Evolutionary conservation across 495 filamentous ascomycete species (phyloP).

Genomic region (Podospora fimiseda): DNA sequence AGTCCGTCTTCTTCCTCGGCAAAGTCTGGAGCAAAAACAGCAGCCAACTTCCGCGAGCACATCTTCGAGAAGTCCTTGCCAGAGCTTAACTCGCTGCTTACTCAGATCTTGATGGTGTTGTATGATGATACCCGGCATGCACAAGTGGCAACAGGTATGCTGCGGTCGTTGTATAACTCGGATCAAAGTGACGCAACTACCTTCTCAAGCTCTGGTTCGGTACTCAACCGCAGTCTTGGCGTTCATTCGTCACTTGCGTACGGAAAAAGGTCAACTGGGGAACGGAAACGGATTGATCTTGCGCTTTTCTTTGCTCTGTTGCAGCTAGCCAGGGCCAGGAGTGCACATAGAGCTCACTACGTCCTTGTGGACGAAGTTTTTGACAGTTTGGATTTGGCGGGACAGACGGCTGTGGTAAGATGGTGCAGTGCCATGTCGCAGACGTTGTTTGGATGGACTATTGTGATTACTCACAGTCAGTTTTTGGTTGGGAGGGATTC

Average conservation of each 20-base stretch:
- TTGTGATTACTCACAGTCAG: neutral
- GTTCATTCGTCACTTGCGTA: slow-evolving; percentile 17
- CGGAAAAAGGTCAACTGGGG: slow-evolving; percentile 28
- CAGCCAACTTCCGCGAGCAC: slow-evolving; percentile 1
- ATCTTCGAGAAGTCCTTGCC: slow-evolving; percentile 9
- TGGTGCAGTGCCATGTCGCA: slow-evolving; percentile 8
- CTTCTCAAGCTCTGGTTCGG: neutral
- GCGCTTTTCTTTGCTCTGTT: slow-evolving; percentile 31
- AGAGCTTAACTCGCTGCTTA: slow-evolving; percentile 26
- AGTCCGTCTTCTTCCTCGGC: neutral
- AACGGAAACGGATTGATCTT: slow-evolving; percentile 31
- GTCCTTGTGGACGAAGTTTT: slow-evolving; percentile 32
- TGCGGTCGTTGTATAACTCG: slow-evolving; percentile 14
- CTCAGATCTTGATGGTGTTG: slow-evolving; percentile 21
- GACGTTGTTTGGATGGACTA: neutral
- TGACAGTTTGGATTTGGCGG: slow-evolving; percentile 24
- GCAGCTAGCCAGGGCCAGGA: slow-evolving; percentile 21
- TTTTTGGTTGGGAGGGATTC: neutral
- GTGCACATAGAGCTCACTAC: slow-evolving; percentile 26
- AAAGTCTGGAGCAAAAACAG: neutral
- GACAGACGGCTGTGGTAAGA: slow-evolving; percentile 23
- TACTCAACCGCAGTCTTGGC: neutral
- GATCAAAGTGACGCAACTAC: neutral
- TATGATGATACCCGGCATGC: slow-evolving; percentile 25
- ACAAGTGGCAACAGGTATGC: slow-evolving; percentile 19